These are phyloP conservation scores for Uronychia binucleata DNA, from an alignment of 73 alveolate species.

Conservation along the genomic window DNA sequence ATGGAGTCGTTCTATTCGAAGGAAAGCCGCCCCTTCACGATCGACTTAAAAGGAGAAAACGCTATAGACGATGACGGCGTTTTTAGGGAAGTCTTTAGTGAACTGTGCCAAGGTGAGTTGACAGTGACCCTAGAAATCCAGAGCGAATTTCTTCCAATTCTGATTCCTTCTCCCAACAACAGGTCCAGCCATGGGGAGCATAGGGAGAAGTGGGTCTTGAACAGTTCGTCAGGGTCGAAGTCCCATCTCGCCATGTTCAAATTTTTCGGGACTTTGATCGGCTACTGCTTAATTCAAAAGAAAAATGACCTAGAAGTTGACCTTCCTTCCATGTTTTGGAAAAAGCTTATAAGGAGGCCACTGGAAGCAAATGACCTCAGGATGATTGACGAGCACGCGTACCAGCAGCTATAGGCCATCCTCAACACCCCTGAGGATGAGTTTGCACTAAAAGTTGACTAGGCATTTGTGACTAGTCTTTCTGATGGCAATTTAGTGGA, in stretches of 20 bases:
- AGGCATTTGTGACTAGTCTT: not conserved
- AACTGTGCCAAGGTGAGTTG: no score
- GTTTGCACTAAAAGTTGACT: not conserved
- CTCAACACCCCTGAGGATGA: not conserved
- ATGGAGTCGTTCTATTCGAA: no score
- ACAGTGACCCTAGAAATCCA: no score
- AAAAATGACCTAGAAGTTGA: constrained; percentile 37
- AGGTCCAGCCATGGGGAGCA: constrained; percentile 51
- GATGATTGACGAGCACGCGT: constrained; percentile 25
- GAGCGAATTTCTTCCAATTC: no score
- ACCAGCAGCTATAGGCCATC: not conserved
- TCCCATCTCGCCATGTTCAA: constrained; percentile 73
- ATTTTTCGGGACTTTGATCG: constrained; percentile 76
- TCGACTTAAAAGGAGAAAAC: no score
- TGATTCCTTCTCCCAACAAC: no score
- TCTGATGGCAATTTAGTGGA: not conserved
- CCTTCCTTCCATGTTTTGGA: constrained; percentile 84
- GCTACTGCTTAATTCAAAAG: constrained; percentile 21
- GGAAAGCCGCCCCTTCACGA: no score
- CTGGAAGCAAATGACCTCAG: constrained; percentile 74
- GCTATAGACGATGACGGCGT: no score
- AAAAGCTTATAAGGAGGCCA: constrained; percentile 70
- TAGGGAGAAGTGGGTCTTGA: constrained; percentile 81
- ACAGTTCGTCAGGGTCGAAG: constrained; percentile 66
- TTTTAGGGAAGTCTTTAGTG: no score